Evolutionary conservation across 2,329 filamentous ascomycete species (phyloP), one percentile per base, ranked within the genome.

Genomic region (Aspergillus brunneoviolaceus): DNA sequence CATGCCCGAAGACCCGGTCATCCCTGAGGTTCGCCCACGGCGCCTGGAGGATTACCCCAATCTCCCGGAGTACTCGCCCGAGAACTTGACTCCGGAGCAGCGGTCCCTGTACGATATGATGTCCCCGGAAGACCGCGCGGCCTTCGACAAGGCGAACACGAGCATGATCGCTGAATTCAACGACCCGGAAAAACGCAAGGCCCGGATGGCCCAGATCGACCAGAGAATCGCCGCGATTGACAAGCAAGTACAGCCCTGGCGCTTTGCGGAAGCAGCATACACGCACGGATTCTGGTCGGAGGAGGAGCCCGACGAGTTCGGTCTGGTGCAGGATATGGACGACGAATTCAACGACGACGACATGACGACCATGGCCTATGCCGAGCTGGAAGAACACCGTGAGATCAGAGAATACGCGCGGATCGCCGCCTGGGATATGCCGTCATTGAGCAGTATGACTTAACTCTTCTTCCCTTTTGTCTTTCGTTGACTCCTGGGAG

Each of bases 351-450:
- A 90, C 64, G 89, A 92, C 65, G 90, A 96, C 71, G 92, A 96
- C 74, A 90, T 99, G 61, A 89, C 90, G 60, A 86, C 86, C 55
- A 83, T 92, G 75, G 95, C 87, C 0, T 93, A 99, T 77, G 87
- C 84, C 56, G 92, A 98, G 79, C 80, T 99, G 67, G 91, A 97
- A 69, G 85, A 95, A 75, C 88, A 96, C 70, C 85, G 94, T 64
- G 93, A 98, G 77, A 84, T 94, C 73, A 85, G 95, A 80, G 87
- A 96, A 70, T 97, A 96, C 75, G 88, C 90, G 51, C 85, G 95
- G 55, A 82, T 96, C 67, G 87, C 90, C 51, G 92, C 92, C 25
- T 99, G 95, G 93, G 95, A 99, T 77, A 91, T 99, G 89, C 95
- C 95, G 10, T 80, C 96, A 63, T 81, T 99, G 61, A 87, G 88